Evolutionary conservation across 1,284 basidiomycete genomes (phyloP), one percentile per base, ranked within the genome.

Genomic region (Sphaerobolus stellatus): DNA sequence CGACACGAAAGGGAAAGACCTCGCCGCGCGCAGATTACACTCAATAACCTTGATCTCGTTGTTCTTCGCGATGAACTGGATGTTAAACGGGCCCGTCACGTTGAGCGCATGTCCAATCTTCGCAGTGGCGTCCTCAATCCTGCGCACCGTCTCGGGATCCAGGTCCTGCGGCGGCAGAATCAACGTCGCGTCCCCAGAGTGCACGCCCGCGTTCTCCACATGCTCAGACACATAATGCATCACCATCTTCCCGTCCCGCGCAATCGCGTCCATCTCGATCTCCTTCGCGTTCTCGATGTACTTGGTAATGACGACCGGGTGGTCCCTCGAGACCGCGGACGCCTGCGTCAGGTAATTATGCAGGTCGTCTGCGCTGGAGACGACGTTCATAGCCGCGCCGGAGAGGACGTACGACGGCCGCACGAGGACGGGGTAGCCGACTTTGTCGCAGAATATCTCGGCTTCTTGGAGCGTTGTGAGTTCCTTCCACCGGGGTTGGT

Each of bases 1-100:
- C 34, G 93, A 96, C 43, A 99, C 96, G 78, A 99, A 99, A 52
- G 97, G 96, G 86, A 98, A 98, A 1, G 96, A 98, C 57, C 97
- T 87, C 27, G 96, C 95, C 2, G 97, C 97, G 58, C 96, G 93
- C 36, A 99, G 80, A 73, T 99, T 99, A 76, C 96, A 99, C 73
- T 99, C 96, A 70, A 99, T 99, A 64, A 99, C 96, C 82, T 99
- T 98, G 82, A 98, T 98, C 73, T 98, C 96, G 76, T 98, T 98
- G 77, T 98, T 91, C 83, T 99, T 99, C 56, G 95, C 95, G 65
- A 99, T 98, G 76, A 99, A 98, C 76, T 99, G 97, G 69, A 99
- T 99, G 74, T 99, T 99, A 83, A 92, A 98, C 2, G 96, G 97
- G 25, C 96, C 97, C 4, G 96, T 98, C 51, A 99, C 94, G 70